Evolutionary conservation across 2,329 filamentous ascomycete species (phyloP).

Genomic region (Penicillium sp.): DNA sequence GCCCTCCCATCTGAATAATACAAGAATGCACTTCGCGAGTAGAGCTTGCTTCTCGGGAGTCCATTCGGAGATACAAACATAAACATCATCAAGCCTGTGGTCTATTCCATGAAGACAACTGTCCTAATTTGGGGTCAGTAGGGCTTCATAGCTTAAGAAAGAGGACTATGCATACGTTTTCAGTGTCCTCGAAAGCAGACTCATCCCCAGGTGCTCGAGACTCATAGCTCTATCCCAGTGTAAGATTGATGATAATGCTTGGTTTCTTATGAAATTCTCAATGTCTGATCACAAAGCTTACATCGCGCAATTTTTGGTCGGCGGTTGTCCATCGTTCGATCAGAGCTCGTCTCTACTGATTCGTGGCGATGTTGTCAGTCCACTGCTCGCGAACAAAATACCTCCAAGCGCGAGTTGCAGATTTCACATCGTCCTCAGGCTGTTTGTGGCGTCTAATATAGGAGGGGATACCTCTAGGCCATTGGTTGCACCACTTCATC

Average conservation of each 20-base stretch:
- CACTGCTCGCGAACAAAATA: constrained; percentile 23
- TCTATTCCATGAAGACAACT: not conserved
- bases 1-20: constrained; percentile 22
- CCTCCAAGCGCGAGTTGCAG: constrained; percentile 23
- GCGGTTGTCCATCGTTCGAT: constrained; percentile 25
- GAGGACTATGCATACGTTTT: not conserved
- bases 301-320: constrained; percentile 21
- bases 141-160: not conserved
- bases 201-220: constrained; percentile 17
- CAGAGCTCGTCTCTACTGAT: constrained; percentile 23
- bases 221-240: constrained; percentile 18
- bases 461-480: constrained; percentile 20
- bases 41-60: constrained; percentile 22
- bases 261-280: not conserved
- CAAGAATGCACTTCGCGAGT: constrained; percentile 20
- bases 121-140: not conserved
- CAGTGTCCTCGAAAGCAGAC: not conserved
- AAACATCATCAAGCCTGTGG: not conserved
- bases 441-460: constrained; percentile 21
- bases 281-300: not conserved
- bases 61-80: constrained; percentile 17
- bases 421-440: constrained; percentile 17
- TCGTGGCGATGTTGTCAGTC: constrained; percentile 15
- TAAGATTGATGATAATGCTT: not conserved
- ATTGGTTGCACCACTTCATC: constrained; percentile 10